Evolutionary conservation across 1,139 yeast species (phyloP).

Genomic region (Candida sp.): DNA sequence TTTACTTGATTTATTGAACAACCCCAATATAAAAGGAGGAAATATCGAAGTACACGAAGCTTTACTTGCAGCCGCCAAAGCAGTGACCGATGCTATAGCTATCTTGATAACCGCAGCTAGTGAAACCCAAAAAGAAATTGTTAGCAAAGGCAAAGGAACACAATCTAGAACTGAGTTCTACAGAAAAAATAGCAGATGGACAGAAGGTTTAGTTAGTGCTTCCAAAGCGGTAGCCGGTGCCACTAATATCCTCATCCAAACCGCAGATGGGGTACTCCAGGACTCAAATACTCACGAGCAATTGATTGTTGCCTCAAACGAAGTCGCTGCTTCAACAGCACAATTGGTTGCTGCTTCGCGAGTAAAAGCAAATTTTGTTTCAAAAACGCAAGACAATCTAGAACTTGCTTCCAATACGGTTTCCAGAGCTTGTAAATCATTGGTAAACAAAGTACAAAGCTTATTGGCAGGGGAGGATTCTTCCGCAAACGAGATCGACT

Average conservation of each 20-base stretch:
- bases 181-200: conserved; percentile 89
- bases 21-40: conserved; percentile 54
- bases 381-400: conserved; percentile 72
- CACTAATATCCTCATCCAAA: conserved; percentile 73
- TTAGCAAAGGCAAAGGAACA: conserved; percentile 64
- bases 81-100: conserved; percentile 78
- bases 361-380: conserved; percentile 76
- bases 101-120: conserved; percentile 73
- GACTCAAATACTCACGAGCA: conserved; percentile 71
- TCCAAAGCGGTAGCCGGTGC: conserved; percentile 87
- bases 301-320: conserved; percentile 86
- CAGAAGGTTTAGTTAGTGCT: conserved; percentile 90
- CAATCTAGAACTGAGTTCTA: conserved; percentile 74
- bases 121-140: conserved; percentile 82
- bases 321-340: conserved; percentile 91
- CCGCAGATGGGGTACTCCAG: conserved; percentile 81
- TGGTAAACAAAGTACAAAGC: conserved; percentile 71
- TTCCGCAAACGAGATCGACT: conserved; percentile 52
- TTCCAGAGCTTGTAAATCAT: conserved; percentile 67
- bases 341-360: conserved; percentile 92
- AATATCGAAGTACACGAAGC: conserved; percentile 77
- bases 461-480: conserved; percentile 41
- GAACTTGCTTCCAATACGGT: conserved; percentile 72
- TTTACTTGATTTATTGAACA: conserved; percentile 51
- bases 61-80: conserved; percentile 73